Conservation (phyloP, 106 monocot genomes). For the Gastrodia elata region DNA sequence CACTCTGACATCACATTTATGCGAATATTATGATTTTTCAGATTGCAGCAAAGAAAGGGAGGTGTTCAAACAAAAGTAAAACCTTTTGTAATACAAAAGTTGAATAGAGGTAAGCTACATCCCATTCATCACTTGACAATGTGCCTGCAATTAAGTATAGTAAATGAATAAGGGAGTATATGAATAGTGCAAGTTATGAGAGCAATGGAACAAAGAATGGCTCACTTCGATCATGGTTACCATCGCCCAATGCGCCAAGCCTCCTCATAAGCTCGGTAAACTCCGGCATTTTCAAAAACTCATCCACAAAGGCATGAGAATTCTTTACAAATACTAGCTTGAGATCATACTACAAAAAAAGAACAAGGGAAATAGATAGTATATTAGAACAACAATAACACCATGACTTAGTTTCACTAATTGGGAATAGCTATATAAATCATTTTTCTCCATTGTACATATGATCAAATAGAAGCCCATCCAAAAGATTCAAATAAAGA, state of each 20-base stretch:
- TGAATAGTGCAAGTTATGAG: not conserved
- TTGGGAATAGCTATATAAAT: too few species aligned
- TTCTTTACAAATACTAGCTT: slow-evolving; percentile 86
- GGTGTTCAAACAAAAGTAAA: not conserved
- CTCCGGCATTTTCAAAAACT: slow-evolving; percentile 77
- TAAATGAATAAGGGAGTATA: not conserved
- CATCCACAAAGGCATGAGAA: slow-evolving; percentile 84
- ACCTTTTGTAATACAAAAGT: slow-evolving; percentile 86
- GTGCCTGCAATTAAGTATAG: slow-evolving; percentile 42
- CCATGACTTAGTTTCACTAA: too few species aligned
- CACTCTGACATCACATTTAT: slow-evolving; percentile 32
- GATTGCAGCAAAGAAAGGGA: not conserved
- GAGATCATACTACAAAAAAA: slow-evolving; percentile 58
- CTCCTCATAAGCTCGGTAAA: slow-evolving; percentile 89
- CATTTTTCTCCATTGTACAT: too few species aligned
- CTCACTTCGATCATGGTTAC: slow-evolving; percentile 75
- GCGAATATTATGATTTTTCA: not conserved
- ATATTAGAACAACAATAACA: too few species aligned
- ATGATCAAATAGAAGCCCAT: too few species aligned
- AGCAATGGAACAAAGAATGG: slow-evolving; percentile 4
- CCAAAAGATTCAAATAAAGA: too few species aligned
- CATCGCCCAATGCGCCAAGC: slow-evolving; percentile 92
- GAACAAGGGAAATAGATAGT: not conserved
- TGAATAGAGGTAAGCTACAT: slow-evolving; percentile 76
- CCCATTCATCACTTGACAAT: slow-evolving; percentile 82